Base-by-base conservation (phyloP, 192 early-diverging fungal species). In the Coemansia sp. region DNA sequence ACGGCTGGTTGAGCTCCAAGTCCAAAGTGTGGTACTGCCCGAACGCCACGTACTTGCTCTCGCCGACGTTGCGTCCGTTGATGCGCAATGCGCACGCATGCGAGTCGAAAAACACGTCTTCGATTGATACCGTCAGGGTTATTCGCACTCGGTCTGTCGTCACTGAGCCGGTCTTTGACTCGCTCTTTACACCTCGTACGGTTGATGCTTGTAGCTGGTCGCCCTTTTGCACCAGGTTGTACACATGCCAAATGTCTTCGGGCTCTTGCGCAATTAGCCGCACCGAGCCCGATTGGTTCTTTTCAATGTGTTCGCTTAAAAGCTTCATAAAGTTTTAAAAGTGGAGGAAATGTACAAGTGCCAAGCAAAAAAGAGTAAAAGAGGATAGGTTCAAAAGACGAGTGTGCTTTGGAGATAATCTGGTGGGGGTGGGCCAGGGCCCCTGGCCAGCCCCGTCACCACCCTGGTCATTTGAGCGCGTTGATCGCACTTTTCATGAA, bases 221-320 rank as follows among this genome's bases (percentile, higher is more conserved):
- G 57, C 89, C 91, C 62, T 88, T 83, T 27, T 88, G 81, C 57
- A 99, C 89, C 27, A 92, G 84, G 70, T 91, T 93, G 81, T 96
- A 95, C 35, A 90, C 85, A 79, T 96, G 94, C 95, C 97, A 99
- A 92, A 99, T 94, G 77, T 99, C 97, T 63, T 99, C 95, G 53
- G 88, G 73, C 64, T 98, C 92, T 67, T 97, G 93, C 1, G 95
- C 89, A 39, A 85, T 82, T 45, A 99, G 82, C 2, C 86, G 90
- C 24, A 97, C 87, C 60, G 65, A 87, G 35, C 96, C 96, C 24
- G 91, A 92, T 19, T 68, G 60, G 81, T 94, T 87, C 73, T 88
- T 92, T 74, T 93, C 92, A 54, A 94, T 84, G 61, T 69, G 23
- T 62, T 88, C 87, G 55, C 63, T 70, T 21, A 91, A 69, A 10